These are phyloP conservation scores for Thermothielavioides terrestris DNA, from an alignment of 495 filamentous ascomycete genomes.

Conservation along the genomic window DNA sequence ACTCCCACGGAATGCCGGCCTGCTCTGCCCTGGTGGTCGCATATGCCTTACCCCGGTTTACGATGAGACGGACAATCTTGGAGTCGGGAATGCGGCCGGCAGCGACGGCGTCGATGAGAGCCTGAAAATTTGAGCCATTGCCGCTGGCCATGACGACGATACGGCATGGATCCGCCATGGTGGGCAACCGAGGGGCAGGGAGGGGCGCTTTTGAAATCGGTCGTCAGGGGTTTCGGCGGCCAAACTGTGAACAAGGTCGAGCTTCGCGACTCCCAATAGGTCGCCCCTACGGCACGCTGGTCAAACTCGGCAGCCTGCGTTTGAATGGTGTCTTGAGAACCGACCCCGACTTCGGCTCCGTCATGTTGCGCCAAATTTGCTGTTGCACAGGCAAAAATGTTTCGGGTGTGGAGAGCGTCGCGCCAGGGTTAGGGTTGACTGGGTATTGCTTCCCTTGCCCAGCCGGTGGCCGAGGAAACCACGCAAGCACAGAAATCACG, in stretches of 20 bases:
- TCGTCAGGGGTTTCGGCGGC: too few relatives aligned
- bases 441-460: neutral
- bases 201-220: too few relatives aligned
- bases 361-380: constrained; percentile 5
- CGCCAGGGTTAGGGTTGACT: constrained; percentile 1
- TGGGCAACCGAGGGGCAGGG: too few relatives aligned
- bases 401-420: neutral
- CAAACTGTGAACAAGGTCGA: too few relatives aligned
- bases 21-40: constrained; percentile 64
- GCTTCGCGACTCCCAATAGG: too few relatives aligned
- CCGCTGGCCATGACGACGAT: constrained; percentile 50
- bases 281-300: too few relatives aligned
- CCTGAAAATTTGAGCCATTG: constrained; percentile 82
- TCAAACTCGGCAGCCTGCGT: too few relatives aligned
- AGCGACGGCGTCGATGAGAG: constrained; percentile 67
- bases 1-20: constrained; percentile 67
- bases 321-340: neutral
- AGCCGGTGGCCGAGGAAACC: too few relatives aligned
- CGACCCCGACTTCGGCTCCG: neutral
- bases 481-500: too few relatives aligned
- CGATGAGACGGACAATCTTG: constrained; percentile 67
- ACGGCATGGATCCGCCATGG: constrained; percentile 25
- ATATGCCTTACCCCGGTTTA: constrained; percentile 72
- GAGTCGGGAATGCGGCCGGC: constrained; percentile 47
- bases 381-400: neutral